These are phyloP conservation scores for Talaromyces islandicus DNA, from an alignment of 2,329 filamentous ascomycete species.

Conservation along the genomic window DNA sequence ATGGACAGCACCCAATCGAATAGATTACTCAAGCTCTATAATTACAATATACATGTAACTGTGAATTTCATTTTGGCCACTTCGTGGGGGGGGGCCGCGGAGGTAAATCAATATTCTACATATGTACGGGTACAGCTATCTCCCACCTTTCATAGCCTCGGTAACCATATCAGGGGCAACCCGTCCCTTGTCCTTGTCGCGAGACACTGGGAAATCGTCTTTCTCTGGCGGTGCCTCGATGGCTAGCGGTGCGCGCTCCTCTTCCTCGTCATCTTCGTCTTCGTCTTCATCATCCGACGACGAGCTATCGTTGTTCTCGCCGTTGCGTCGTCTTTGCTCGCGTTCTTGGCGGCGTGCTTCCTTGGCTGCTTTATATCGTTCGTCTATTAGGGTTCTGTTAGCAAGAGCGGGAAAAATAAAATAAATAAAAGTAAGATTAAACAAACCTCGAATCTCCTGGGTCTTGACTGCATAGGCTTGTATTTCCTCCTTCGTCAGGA, in stretches of 20 bases:
- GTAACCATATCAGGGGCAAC: not conserved
- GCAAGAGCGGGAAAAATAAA: too few species aligned
- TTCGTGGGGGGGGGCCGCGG: not conserved
- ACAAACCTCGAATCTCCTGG: slow-evolving; percentile 69
- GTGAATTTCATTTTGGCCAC: not conserved
- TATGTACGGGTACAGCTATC: not conserved
- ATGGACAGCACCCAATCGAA: too few species aligned
- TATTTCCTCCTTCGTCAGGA: slow-evolving; percentile 83
- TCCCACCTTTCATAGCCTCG: slow-evolving; percentile 1
- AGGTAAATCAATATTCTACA: too few species aligned
- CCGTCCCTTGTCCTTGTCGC: slow-evolving; percentile 8
- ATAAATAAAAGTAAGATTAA: not conserved
- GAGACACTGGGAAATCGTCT: slow-evolving; percentile 8
- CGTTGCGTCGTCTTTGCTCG: slow-evolving; percentile 37
- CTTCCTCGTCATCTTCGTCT: slow-evolving; percentile 27
- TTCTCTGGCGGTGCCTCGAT: slow-evolving; percentile 25
- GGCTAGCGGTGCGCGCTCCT: slow-evolving; percentile 21
- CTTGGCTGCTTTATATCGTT: slow-evolving; percentile 31
- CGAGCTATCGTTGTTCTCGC: slow-evolving; percentile 18
- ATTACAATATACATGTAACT: not conserved
- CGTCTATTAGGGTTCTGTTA: slow-evolving; percentile 19
- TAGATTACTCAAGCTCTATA: too few species aligned
- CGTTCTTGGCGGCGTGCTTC: slow-evolving; percentile 33
- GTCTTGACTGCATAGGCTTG: slow-evolving; percentile 79
- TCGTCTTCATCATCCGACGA: slow-evolving; percentile 30